A percentile compares a stretch with the other conserved stretches of the same genome.
phyloP scores from a whole-genome alignment of 2,329 filamentous ascomycete genomes.

The Hyphodiscus sp. region DNA sequence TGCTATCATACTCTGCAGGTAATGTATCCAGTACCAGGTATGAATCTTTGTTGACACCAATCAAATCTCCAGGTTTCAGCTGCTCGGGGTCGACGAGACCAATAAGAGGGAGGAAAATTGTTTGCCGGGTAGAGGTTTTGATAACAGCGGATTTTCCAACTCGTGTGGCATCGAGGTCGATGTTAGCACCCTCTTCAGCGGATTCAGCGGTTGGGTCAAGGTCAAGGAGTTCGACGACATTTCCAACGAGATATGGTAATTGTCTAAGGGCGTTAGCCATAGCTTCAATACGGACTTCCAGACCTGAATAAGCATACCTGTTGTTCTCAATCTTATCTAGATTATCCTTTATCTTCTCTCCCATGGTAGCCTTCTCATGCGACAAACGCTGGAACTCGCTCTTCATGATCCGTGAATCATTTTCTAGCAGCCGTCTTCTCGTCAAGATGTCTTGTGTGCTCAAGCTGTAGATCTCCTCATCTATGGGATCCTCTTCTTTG shows the following conservation, averaged over 20 bases:
- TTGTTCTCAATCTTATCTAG: conserved; percentile 99
- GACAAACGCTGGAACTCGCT: conserved; percentile 91
- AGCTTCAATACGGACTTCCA: neutral
- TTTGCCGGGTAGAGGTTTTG: conserved; percentile 97
- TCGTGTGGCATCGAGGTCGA: conserved; percentile 91
- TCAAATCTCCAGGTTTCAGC: conserved; percentile 91
- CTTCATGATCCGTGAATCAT: conserved; percentile 97
- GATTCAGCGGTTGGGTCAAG: conserved; percentile 95
- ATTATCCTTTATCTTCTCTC: conserved; percentile 99
- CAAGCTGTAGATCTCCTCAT: conserved; percentile 87
- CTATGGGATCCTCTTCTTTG: conserved; percentile 74
- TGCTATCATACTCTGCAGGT: conserved; percentile 95
- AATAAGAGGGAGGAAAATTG: conserved; percentile 95
- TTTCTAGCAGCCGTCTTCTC: conserved; percentile 85
- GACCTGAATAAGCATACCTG: conserved; percentile 50
- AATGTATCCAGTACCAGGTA: conserved; percentile 96
- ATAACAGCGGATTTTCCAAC: conserved; percentile 98
- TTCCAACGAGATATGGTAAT: conserved; percentile 95
- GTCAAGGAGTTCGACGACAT: conserved; percentile 94
- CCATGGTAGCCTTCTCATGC: conserved; percentile 94
- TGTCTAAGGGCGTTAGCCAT: conserved; percentile 52
- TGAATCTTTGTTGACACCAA: conserved; percentile 98
- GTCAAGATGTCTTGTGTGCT: conserved; percentile 94
- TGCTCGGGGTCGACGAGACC: conserved; percentile 93
- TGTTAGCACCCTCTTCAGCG: conserved; percentile 95